These are phyloP conservation scores for Ophiocordyceps unilateralis DNA, from an alignment of 2,329 filamentous ascomycete species.

Conservation along the genomic window DNA sequence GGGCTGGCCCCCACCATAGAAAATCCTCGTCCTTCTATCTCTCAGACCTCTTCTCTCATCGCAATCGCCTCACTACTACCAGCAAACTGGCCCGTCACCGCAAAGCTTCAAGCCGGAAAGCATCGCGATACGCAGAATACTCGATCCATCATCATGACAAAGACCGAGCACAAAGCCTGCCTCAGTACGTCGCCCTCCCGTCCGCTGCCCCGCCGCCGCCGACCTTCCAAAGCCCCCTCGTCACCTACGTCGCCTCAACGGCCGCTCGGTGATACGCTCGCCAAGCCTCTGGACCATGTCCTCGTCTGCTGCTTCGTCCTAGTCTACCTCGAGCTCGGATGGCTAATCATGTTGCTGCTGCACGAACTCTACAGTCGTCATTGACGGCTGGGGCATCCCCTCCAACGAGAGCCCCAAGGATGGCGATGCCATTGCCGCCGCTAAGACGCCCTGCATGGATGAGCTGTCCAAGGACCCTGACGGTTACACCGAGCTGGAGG, in stretches of 20 bases:
- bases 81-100: too few relatives aligned
- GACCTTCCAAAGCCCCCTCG: constrained; percentile 1
- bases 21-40: too few relatives aligned
- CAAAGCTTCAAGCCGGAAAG: too few relatives aligned
- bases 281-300: constrained; percentile 16
- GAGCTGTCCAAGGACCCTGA: constrained; percentile 66
- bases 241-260: constrained; percentile 6
- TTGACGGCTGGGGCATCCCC: constrained; percentile 95
- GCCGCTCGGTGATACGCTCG: constrained; percentile 3
- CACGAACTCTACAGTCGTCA: constrained; percentile 56
- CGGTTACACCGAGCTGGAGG: constrained; percentile 84
- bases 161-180: constrained; percentile 42
- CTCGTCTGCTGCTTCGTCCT: constrained; percentile 33
- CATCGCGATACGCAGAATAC: too few relatives aligned
- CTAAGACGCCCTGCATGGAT: constrained; percentile 91
- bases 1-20: too few relatives aligned
- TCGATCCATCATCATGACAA: constrained; percentile 26
- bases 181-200: constrained; percentile 35
- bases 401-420: constrained; percentile 63
- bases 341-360: constrained; percentile 40
- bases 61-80: too few relatives aligned
- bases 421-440: constrained; percentile 89
- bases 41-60: too few relatives aligned
- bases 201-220: constrained; percentile 8
- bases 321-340: constrained; percentile 37